Evolutionary conservation across 495 filamentous ascomycete genomes (phyloP), one percentile per base, ranked within the genome.

Genomic region (Lichina pygmaea): DNA sequence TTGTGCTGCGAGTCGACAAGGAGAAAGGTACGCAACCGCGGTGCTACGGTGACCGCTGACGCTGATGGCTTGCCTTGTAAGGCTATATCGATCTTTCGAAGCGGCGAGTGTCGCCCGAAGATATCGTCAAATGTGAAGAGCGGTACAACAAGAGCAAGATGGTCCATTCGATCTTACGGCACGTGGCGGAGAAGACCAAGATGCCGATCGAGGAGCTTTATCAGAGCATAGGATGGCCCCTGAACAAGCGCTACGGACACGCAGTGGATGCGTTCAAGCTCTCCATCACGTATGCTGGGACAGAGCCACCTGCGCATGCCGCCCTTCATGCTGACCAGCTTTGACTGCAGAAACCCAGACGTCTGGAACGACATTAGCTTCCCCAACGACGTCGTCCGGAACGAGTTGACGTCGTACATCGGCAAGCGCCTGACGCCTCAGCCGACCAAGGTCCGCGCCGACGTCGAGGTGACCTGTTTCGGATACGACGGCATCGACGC

Each of bases 101-200:
- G 69, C 86, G 89, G 50, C 76, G 89, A 62, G 89, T 97, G 33
- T 93, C 85, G 5, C 81, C 91, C 34, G 89, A 97, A 58, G 89
- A 97, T 67, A 86, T 95, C 41, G 66, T 92, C 45, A 93, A 93
- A 65, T 95, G 91, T 60, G 89, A 97, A 58, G 89, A 97, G 64
- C 73, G 89, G 36, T 97, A 93, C 67, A 97, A 97, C 72, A 97
- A 97, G 73, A 81, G 79, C 67, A 97, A 97, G 67, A 86, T 93
- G 66, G 89, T 95, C 44, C 86, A 95, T 63, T 86, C 80, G 5
- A 95, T 97, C 59, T 80, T 95, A 76, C 75, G 89, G 51, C 89
- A 97, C 58, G 89, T 95, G 41, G 86, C 89, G 44, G 89, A 97
- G 68, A 94, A 92, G 62, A 92, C 85, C 32, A 75, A 77, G 57